Conservation (phyloP, 176 grass and related monocot genomes). For the Oryza brachyantha region DNA sequence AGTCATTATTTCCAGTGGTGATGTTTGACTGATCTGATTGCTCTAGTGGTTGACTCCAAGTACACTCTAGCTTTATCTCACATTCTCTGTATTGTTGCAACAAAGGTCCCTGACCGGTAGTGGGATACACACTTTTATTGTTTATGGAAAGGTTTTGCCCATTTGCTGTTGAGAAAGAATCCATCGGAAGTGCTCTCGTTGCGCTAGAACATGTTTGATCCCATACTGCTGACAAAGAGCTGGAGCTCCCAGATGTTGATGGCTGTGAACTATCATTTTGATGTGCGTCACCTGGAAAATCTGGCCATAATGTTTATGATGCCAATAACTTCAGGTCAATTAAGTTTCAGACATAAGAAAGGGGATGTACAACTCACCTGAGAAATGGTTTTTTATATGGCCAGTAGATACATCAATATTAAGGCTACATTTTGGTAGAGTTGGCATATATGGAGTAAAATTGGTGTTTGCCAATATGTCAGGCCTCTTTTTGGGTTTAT, state of each 20-base stretch:
- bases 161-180: slow-evolving; percentile 7
- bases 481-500: slow-evolving; percentile 9
- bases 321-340: slow-evolving; percentile 1
- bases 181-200: slow-evolving; percentile 9
- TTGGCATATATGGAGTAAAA: slow-evolving; percentile 16
- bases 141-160: background rate
- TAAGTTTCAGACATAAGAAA: slow-evolving; percentile 6
- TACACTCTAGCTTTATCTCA: slow-evolving; percentile 14
- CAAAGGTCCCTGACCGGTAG: background rate
- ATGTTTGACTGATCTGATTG: slow-evolving; percentile 40
- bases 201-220: slow-evolving; percentile 41
- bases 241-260: slow-evolving; percentile 40
- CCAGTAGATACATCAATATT: slow-evolving; percentile 19
- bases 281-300: slow-evolving; percentile 38
- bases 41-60: slow-evolving; percentile 1
- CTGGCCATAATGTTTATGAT: slow-evolving; percentile 23
- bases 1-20: slow-evolving; percentile 16
- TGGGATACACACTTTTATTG: slow-evolving; percentile 1
- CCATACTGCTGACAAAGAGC: slow-evolving; percentile 29
- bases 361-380: slow-evolving; percentile 15
- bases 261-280: slow-evolving; percentile 38
- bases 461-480: slow-evolving; percentile 26
- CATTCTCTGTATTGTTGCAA: slow-evolving; percentile 6
- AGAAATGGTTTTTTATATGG: slow-evolving; percentile 36
- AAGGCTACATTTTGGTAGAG: slow-evolving; percentile 28